Conservation (phyloP, 2,329 filamentous ascomycete genomes). For the Colletotrichum tofieldiae region DNA sequence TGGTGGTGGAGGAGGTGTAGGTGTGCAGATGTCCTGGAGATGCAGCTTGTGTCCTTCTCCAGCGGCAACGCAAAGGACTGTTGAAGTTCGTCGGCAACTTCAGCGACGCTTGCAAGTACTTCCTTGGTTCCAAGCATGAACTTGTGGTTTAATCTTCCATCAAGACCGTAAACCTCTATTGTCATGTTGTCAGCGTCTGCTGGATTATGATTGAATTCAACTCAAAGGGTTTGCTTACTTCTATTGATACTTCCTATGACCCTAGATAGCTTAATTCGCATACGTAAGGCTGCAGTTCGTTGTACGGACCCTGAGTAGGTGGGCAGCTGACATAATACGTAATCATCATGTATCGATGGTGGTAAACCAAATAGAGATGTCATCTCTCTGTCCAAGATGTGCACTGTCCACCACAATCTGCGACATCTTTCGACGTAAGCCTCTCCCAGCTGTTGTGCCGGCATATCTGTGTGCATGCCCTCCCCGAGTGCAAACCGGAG, state of each 20-base stretch:
- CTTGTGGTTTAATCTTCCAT: conserved; percentile 50
- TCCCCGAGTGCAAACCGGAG: conserved; percentile 64
- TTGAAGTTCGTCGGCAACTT: conserved; percentile 50
- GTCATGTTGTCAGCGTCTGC: not conserved
- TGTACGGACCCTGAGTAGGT: conserved; percentile 49
- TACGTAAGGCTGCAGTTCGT: conserved; percentile 49
- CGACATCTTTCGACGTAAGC: conserved; percentile 61
- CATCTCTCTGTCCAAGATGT: conserved; percentile 68
- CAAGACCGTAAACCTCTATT: conserved; percentile 50
- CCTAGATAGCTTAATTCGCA: conserved; percentile 52
- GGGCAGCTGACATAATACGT: conserved; percentile 61
- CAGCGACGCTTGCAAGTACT: conserved; percentile 49
- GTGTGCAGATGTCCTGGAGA: conserved; percentile 52
- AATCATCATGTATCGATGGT: conserved; percentile 64
- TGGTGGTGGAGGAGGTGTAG: conserved; percentile 53
- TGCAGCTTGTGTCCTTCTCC: conserved; percentile 51
- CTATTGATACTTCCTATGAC: conserved; percentile 52
- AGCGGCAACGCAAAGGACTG: conserved; percentile 50
- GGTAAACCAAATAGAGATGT: conserved; percentile 68
- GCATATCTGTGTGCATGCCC: conserved; percentile 69
- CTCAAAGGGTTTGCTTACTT: conserved; percentile 42
- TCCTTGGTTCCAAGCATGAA: conserved; percentile 52
- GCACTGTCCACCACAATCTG: conserved; percentile 69
- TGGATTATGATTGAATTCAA: not conserved
- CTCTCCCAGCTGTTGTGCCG: conserved; percentile 57